Conservation (phyloP, 345 rosid genomes). For the Corchorus olitorius region DNA sequence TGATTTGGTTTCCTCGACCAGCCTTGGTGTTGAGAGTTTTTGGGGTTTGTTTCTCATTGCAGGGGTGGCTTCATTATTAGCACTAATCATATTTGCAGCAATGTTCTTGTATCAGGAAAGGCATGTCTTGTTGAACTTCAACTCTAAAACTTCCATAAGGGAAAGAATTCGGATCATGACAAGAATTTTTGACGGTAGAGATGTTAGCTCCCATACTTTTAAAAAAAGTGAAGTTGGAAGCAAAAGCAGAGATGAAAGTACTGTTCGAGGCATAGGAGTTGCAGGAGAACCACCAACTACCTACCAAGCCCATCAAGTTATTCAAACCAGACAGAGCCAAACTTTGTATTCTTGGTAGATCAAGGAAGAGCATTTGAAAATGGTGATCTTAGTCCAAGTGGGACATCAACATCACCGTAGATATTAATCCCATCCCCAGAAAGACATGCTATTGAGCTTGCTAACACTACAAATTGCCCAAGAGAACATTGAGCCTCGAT, state of each 20-base stretch:
- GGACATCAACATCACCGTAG: not conserved
- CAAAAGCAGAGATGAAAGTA: not conserved
- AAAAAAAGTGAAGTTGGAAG: slow-evolving; percentile 11
- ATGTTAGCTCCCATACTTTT: slow-evolving; percentile 35
- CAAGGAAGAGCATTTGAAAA: slow-evolving; percentile 15
- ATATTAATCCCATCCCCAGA: not conserved
- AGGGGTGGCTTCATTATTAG: slow-evolving; percentile 27
- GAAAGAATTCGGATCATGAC: slow-evolving; percentile 21
- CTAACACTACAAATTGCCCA: not conserved
- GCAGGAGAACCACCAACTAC: slow-evolving; percentile 26
- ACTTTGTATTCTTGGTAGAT: slow-evolving; percentile 18
- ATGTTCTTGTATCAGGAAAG: slow-evolving; percentile 23
- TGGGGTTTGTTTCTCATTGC: slow-evolving; percentile 45
- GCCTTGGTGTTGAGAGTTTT: slow-evolving; percentile 46
- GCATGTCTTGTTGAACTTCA: slow-evolving; percentile 1
- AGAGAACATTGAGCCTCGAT: not conserved
- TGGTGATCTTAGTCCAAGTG: not conserved
- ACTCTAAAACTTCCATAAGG: slow-evolving; percentile 31
- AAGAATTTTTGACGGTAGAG: slow-evolving; percentile 38
- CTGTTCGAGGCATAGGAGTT: slow-evolving; percentile 15
- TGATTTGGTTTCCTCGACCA: slow-evolving; percentile 29
- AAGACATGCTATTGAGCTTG: not conserved
- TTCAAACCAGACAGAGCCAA: slow-evolving; percentile 12
- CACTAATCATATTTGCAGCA: slow-evolving; percentile 31
- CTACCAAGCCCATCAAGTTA: slow-evolving; percentile 25